These are phyloP conservation scores for Colletotrichum cordylinicola DNA, from an alignment of 2,329 filamentous ascomycete species.

Conservation along the genomic window DNA sequence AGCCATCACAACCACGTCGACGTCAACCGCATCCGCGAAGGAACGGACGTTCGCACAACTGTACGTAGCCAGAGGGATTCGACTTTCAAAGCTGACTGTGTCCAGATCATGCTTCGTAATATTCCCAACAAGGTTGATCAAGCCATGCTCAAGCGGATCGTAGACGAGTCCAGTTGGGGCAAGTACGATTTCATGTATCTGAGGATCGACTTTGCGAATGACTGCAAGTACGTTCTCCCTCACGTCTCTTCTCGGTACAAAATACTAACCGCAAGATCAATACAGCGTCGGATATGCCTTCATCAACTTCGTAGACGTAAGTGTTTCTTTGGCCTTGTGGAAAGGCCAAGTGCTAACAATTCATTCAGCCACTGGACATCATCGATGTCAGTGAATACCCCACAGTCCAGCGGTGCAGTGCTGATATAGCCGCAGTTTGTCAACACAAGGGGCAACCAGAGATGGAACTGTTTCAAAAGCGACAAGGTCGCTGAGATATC, in stretches of 20 bases:
- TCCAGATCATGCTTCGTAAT: conserved; percentile 92
- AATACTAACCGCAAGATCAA: background rate
- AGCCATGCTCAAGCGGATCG: conserved; percentile 75
- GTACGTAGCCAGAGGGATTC: conserved; percentile 48
- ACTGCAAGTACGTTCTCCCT: conserved; percentile 74
- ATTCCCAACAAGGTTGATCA: conserved; percentile 91
- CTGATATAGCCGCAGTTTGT: conserved; percentile 64
- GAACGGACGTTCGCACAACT: conserved; percentile 77
- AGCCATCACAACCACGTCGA: conserved; percentile 69
- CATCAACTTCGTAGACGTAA: conserved; percentile 88
- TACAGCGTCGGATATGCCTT: conserved; percentile 93
- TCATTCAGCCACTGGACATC: conserved; percentile 70
- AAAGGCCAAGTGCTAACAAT: conserved; percentile 38
- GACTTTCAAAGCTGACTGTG: background rate
- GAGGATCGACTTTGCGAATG: conserved; percentile 85
- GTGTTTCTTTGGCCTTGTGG: conserved; percentile 30
- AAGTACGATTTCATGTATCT: conserved; percentile 96
- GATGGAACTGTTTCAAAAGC: conserved; percentile 82
- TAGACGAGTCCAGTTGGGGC: conserved; percentile 80
- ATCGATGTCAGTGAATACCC: conserved; percentile 60
- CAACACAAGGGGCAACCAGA: conserved; percentile 70
- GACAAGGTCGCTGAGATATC: conserved; percentile 90
- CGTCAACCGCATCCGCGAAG: conserved; percentile 63
- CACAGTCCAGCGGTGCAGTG: conserved; percentile 26
- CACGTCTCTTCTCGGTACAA: background rate